Evolutionary conservation across 1,284 basidiomycete genomes (phyloP).

Genomic region (Naganishia sp.): DNA sequence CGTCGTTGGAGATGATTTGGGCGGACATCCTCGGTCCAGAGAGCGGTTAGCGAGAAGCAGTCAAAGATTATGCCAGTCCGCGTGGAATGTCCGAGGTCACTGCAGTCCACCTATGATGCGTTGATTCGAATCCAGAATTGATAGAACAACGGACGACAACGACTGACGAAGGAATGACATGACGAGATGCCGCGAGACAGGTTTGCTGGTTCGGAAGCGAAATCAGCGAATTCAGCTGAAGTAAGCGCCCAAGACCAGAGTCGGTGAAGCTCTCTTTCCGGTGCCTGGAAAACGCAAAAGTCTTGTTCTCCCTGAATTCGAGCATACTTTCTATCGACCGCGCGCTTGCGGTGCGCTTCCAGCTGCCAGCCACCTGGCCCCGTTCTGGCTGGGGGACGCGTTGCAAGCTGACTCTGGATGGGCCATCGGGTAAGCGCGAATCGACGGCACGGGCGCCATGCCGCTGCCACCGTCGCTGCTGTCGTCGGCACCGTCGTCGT

Average conservation of each 20-base stretch:
- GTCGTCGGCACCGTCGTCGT: neutral
- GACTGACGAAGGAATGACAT: neutral
- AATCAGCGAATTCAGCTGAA: neutral
- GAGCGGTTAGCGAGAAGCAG: no score
- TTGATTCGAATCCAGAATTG: neutral
- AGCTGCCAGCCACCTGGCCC: neutral
- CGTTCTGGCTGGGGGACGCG: neutral
- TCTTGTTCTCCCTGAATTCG: neutral
- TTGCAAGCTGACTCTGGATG: slow-evolving; percentile 11
- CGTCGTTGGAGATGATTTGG: neutral
- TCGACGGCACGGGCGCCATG: neutral
- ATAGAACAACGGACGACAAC: neutral
- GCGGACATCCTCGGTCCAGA: slow-evolving; percentile 1
- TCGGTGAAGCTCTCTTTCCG: neutral
- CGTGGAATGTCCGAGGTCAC: no score
- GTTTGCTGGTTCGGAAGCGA: slow-evolving; percentile 9
- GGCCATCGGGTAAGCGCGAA: slow-evolving; percentile 20
- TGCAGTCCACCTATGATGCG: neutral
- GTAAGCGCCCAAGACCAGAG: neutral
- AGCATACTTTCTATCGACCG: neutral
- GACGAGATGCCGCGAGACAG: neutral
- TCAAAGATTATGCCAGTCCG: no score
- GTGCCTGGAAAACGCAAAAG: neutral
- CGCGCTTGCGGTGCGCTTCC: neutral
- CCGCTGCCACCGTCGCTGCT: neutral